phyloP scores from a whole-genome alignment of 164 flowering plant genomes.

The Cinnamomum micranthum region DNA sequence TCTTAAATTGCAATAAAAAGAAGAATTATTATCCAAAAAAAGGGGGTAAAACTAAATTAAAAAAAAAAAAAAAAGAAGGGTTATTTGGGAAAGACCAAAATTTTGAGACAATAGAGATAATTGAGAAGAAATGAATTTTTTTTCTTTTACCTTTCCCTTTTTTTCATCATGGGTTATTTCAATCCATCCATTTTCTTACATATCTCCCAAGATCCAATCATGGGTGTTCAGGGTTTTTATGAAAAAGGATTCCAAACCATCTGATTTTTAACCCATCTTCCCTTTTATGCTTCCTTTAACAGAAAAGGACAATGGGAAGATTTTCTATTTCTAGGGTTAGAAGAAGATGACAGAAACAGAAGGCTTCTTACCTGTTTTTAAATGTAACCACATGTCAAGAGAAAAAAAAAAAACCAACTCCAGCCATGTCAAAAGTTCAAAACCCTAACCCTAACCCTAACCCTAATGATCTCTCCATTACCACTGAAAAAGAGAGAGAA shows the following conservation, averaged over 20 bases:
- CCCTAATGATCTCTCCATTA: too few relatives aligned
- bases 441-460: too few relatives aligned
- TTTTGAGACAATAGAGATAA: background rate
- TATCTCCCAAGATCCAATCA: background rate
- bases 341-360: background rate
- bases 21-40: background rate
- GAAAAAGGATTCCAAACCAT: background rate
- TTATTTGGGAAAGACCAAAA: too few relatives aligned
- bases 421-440: too few relatives aligned
- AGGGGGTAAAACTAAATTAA: background rate
- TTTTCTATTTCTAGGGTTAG: background rate
- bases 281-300: background rate
- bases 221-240: background rate
- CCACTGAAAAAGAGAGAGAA: background rate
- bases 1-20: background rate
- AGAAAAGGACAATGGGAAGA: background rate
- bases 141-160: background rate
- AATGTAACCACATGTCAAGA: too few relatives aligned
- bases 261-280: background rate
- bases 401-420: too few relatives aligned
- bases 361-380: too few relatives aligned
- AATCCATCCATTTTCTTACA: background rate
- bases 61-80: background rate
- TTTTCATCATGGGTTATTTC: background rate
- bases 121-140: background rate